Conservation (phyloP, 768 basidiomycete species). For the Lentinus brumalis region DNA sequence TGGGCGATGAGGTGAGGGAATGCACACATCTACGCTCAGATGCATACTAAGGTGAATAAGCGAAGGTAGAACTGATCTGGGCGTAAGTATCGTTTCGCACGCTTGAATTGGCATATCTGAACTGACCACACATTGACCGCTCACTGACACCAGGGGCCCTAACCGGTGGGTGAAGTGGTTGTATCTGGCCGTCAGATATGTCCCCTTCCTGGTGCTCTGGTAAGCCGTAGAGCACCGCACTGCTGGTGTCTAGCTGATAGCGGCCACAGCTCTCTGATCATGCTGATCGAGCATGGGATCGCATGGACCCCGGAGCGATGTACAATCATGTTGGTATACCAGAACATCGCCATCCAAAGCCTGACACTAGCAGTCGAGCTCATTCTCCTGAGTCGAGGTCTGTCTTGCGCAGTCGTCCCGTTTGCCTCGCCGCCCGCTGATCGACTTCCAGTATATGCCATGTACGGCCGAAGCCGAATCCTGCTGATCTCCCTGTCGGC, state of each 20-base stretch:
- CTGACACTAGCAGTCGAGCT: background rate
- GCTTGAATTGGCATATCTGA: too few species aligned
- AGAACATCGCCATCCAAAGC: background rate
- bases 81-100: too few species aligned
- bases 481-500: background rate
- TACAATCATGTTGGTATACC: background rate
- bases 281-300: background rate
- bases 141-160: too few species aligned
- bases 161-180: too few species aligned
- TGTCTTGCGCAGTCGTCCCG: too few species aligned
- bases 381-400: background rate
- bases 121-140: too few species aligned
- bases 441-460: background rate
- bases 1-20: slow-evolving; percentile 13
- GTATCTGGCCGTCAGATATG: background rate
- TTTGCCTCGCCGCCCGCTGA: background rate
- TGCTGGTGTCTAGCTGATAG: background rate
- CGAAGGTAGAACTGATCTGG: too few species aligned
- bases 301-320: background rate
- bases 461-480: background rate
- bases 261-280: background rate
- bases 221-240: background rate
- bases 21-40: background rate
- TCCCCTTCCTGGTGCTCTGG: background rate
- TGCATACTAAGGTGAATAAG: background rate